These are phyloP conservation scores for Penicillium taxi DNA, from an alignment of 495 filamentous ascomycete genomes.

Conservation along the genomic window DNA sequence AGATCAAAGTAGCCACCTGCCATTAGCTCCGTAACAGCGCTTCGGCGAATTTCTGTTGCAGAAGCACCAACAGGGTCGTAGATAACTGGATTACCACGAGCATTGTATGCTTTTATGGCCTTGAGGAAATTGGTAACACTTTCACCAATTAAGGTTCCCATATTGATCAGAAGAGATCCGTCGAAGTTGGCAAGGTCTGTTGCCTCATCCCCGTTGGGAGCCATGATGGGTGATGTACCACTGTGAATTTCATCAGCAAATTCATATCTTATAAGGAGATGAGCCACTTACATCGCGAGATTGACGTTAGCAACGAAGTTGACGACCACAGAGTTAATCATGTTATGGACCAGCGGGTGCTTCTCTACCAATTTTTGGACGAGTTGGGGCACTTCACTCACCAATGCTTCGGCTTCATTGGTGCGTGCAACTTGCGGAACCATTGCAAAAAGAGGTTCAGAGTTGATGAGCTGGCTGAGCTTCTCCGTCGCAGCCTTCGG, in stretches of 20 bases:
- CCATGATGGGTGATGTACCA: conserved; percentile 91
- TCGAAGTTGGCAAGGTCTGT: conserved; percentile 59
- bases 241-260: conserved; percentile 13
- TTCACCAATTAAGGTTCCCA: conserved; percentile 78
- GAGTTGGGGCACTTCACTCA: conserved; percentile 44
- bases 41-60: conserved; percentile 66
- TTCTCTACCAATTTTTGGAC: conserved; percentile 49
- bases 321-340: conserved; percentile 91
- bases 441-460: conserved; percentile 41
- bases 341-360: conserved; percentile 84
- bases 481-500: conserved; percentile 52
- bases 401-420: conserved; percentile 31
- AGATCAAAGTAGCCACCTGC: conserved; percentile 68
- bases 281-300: conserved; percentile 57
- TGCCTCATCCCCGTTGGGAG: conserved; percentile 77
- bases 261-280: not conserved
- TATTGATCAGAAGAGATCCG: conserved; percentile 79
- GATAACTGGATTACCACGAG: conserved; percentile 61
- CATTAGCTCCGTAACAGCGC: conserved; percentile 65
- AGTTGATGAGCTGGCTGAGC: conserved; percentile 44
- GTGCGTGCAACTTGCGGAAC: conserved; percentile 11
- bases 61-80: conserved; percentile 91
- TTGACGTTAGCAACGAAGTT: conserved; percentile 90
- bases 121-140: conserved; percentile 58
- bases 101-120: conserved; percentile 72